These are phyloP conservation scores for Byssochlamys sp. DNA, from an alignment of 2,329 filamentous ascomycete genomes.

Conservation along the genomic window DNA sequence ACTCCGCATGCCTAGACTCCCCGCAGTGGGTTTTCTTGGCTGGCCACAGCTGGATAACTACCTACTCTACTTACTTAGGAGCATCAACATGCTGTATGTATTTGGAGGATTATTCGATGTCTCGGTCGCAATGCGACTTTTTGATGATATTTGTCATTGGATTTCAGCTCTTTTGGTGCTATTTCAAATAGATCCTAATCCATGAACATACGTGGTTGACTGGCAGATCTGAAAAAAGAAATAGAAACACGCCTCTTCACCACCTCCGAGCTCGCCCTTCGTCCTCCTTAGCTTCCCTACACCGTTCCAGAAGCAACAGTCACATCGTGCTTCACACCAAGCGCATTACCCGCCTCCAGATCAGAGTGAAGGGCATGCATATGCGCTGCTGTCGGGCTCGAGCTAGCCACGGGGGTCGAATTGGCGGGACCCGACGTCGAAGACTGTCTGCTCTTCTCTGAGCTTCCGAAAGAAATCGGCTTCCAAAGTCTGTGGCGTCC, in stretches of 20 bases:
- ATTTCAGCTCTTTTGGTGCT: no score
- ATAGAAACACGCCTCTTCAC: background rate
- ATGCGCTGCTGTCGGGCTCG: background rate
- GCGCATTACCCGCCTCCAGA: conserved; percentile 3
- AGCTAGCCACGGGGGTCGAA: background rate
- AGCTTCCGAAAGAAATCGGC: conserved; percentile 1
- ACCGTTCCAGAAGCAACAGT: background rate
- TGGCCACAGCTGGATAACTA: background rate
- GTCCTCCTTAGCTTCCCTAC: background rate
- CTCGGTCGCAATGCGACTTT: no score
- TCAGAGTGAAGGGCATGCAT: conserved; percentile 10
- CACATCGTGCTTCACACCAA: conserved; percentile 8
- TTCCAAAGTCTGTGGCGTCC: conserved; percentile 1
- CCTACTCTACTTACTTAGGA: background rate
- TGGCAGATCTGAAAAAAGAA: background rate
- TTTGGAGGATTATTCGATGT: no score
- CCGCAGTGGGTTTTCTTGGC: conserved; percentile 11
- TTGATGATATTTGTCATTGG: no score
- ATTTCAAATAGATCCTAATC: background rate
- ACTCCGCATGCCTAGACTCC: conserved; percentile 3
- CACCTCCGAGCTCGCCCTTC: background rate
- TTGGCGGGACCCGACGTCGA: conserved; percentile 1
- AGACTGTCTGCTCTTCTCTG: background rate
- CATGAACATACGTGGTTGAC: background rate
- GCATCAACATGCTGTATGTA: no score